phyloP scores from a whole-genome alignment of 192 early-diverging fungal species.

The Linnemannia hyalina region DNA sequence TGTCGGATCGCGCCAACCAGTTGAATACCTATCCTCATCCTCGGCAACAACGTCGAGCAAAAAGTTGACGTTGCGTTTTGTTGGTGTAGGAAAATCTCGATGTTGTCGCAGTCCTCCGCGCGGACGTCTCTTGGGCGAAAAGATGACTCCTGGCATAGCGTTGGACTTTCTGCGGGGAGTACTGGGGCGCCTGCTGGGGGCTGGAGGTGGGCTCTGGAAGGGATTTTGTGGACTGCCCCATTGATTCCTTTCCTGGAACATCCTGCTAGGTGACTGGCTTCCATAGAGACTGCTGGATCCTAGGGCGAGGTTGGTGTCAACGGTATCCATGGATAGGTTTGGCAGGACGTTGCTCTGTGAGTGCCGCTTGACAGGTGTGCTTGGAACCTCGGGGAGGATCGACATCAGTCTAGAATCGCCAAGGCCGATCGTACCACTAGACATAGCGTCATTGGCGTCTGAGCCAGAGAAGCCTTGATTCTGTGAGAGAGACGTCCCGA shows the following conservation, averaged over 20 bases:
- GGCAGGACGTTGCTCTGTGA: conserved; percentile 34
- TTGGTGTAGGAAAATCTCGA: conserved; percentile 17
- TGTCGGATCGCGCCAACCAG: conserved; percentile 20
- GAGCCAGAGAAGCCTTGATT: neutral
- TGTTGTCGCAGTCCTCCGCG: conserved; percentile 41
- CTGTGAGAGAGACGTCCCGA: conserved; percentile 7
- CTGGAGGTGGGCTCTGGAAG: conserved; percentile 12
- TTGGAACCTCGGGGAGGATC: conserved; percentile 40
- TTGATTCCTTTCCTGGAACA: conserved; percentile 26
- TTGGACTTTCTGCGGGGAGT: conserved; percentile 14
- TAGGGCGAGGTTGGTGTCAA: conserved; percentile 47
- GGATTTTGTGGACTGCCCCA: conserved; percentile 24
- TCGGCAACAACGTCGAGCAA: conserved; percentile 42
- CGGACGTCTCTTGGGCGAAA: conserved; percentile 33
- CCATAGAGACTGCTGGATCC: conserved; percentile 48
- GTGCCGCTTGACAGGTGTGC: conserved; percentile 45
- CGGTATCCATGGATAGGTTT: conserved; percentile 47
- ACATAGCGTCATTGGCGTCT: neutral
- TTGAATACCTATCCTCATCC: conserved; percentile 36
- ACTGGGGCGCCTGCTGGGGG: neutral
- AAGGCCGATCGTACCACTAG: conserved; percentile 9
- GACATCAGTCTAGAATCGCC: conserved; percentile 40
- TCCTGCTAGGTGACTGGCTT: conserved; percentile 28
- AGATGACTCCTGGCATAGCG: conserved; percentile 26
- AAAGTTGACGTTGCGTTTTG: conserved; percentile 46